Base-by-base conservation (phyloP, 2,329 filamentous ascomycete genomes). In the Chaetomium olivaceum region DNA sequence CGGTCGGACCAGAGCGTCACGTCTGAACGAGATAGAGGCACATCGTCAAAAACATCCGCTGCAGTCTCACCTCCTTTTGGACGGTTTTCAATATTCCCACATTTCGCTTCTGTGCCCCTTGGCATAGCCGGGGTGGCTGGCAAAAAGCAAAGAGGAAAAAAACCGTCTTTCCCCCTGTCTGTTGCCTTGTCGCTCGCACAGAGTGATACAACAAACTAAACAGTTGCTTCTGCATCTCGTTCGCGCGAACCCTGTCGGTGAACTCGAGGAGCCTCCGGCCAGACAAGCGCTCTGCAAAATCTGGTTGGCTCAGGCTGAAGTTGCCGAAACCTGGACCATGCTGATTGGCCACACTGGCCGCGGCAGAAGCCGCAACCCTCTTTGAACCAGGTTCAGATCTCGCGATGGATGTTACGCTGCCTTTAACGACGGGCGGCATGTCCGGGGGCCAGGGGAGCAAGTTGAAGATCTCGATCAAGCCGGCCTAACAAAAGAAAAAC, bases 291-390 rank as follows among this genome's bases (percentile, higher is more conserved):
- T 29, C 46, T 39, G 29, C 8, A 16, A 23, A 27, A 68, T 61
- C 58, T 63, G 64, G 61, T 64, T 64, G 61, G 67, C 29, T 63
- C 58, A 29, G 60, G 58, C 27, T 66, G 64, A 68, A 52, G 67
- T 58, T 52, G 54, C 55, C n/a, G 36, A 52, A 65, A 39, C 31
- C 60, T 64, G 64, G 58, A 63, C 29, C 12, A 29, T 48, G 19
- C 14, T 66, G 16, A 68, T 68, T 68, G 67, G 67, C 57, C 33
- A 23, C 19, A 16, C 19, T 57, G 19, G 36, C 29, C 56, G 58
- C 58, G 58, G 61, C 61, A 63, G 61, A 52, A 54, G 51, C 57
- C 61, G 57, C 48, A 21, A 36, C 33, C 8, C 12, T 1, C 27
- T 4, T 19, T 59, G 23, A 29, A 48, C 52, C 36, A n/a, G 36